These are phyloP conservation scores for Drechslerella stenobrocha DNA, from an alignment of 2,329 filamentous ascomycete species.

Conservation along the genomic window DNA sequence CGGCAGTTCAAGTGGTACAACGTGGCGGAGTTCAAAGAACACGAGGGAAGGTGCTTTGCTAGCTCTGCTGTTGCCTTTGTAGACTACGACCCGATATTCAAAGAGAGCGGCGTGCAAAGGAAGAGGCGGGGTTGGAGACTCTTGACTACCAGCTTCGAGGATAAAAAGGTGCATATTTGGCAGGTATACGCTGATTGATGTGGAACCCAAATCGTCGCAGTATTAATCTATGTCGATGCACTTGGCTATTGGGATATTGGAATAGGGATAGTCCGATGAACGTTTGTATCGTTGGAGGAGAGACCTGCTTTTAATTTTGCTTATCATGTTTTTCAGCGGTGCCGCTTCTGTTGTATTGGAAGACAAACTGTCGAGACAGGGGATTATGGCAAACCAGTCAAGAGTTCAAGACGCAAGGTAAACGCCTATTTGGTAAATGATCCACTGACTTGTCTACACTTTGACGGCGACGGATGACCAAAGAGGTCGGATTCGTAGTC, in stretches of 20 bases:
- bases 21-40: constrained; percentile 48
- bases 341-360: background rate
- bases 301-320: background rate
- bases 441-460: too few species aligned
- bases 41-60: constrained; percentile 44
- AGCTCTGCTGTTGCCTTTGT: constrained; percentile 42
- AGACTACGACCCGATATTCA: constrained; percentile 50
- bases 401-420: too few species aligned
- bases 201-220: too few species aligned
- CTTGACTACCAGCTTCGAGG: constrained; percentile 43
- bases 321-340: background rate
- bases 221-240: too few species aligned
- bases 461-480: too few species aligned
- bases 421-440: too few species aligned
- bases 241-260: background rate
- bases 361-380: too few species aligned
- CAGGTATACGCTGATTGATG: constrained; percentile 49
- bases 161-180: constrained; percentile 48
- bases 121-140: constrained; percentile 49
- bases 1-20: constrained; percentile 51
- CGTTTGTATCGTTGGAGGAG: too few species aligned
- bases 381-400: too few species aligned
- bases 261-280: constrained; percentile 47
- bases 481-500: too few species aligned
- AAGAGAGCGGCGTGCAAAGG: constrained; percentile 44